phyloP scores from a whole-genome alignment of 306 rosid species.

The Corylus americana region DNA sequence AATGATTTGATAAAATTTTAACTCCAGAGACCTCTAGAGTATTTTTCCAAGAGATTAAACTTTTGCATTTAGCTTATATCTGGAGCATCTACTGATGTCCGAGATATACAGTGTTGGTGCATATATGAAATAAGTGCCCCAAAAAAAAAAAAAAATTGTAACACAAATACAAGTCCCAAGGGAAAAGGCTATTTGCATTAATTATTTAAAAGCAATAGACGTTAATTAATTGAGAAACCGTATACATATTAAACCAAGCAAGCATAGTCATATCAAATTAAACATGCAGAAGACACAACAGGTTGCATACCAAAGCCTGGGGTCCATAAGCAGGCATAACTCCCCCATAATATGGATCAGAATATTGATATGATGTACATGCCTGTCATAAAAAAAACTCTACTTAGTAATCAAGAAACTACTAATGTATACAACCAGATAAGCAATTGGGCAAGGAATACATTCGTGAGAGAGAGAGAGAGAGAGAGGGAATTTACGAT shows the following conservation, averaged over 20 bases:
- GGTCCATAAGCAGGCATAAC: conserved; percentile 28
- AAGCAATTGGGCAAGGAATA: background rate
- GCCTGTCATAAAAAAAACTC: conserved; percentile 19
- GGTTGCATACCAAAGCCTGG: conserved; percentile 33
- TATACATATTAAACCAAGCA: background rate
- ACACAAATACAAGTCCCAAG: background rate
- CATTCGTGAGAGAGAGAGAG: background rate
- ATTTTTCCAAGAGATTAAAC: background rate
- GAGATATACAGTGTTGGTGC: no score
- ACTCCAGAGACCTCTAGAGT: no score
- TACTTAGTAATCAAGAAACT: background rate
- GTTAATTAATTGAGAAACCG: no score
- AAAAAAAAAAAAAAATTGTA: background rate
- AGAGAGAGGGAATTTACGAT: conserved; percentile 19
- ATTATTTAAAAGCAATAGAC: background rate
- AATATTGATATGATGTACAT: conserved; percentile 23
- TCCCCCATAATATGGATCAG: conserved; percentile 32
- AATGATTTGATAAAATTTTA: no score
- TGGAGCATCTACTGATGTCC: background rate
- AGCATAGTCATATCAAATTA: background rate
- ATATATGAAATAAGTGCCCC: background rate
- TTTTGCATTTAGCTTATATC: background rate
- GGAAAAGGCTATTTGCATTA: background rate
- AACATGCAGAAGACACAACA: background rate
- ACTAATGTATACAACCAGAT: background rate